Percentiles rank a stretch among this genome's conserved stretches.
phyloP scores from a whole-genome alignment of 139 green algal genomes.

The Prasinococcaceae sp. region DNA sequence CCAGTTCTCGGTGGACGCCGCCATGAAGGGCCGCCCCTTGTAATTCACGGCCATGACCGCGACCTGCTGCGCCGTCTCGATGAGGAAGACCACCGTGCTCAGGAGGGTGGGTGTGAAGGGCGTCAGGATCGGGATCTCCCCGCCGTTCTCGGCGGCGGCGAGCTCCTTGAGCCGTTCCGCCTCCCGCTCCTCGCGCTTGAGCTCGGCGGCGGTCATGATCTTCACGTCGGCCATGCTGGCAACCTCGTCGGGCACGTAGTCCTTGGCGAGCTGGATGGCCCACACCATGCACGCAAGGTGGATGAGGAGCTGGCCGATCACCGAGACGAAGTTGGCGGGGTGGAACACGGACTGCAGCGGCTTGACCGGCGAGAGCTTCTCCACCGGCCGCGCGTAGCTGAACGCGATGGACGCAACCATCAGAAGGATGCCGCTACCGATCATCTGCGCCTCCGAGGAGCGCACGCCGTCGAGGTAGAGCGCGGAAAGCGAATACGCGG shows the following conservation, averaged over 20 bases:
- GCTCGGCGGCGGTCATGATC: too few species aligned
- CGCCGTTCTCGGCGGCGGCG: too few species aligned
- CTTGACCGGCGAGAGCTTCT: conserved; percentile 15
- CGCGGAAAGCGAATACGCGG: conserved; percentile 20
- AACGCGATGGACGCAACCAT: conserved; percentile 20
- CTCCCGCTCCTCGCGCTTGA: too few species aligned
- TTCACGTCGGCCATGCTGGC: neutral
- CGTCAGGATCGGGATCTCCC: too few species aligned
- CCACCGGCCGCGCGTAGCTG: conserved; percentile 16
- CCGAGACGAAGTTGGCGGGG: conserved; percentile 18
- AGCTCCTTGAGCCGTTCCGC: neutral
- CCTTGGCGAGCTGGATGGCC: conserved; percentile 7
- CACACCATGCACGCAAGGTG: conserved; percentile 21
- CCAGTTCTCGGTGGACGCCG: conserved; percentile 17
- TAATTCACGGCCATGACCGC: conserved; percentile 25
- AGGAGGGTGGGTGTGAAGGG: conserved; percentile 20
- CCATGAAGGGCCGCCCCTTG: conserved; percentile 25
- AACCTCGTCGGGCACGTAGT: neutral
- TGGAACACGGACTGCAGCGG: conserved; percentile 20
- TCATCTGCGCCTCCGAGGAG: conserved; percentile 20
- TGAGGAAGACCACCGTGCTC: conserved; percentile 24
- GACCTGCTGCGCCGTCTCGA: conserved; percentile 19
- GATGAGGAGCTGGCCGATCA: conserved; percentile 23
- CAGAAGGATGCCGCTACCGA: conserved; percentile 13
- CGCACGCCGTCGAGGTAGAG: conserved; percentile 20